Evolutionary conservation across 2,329 filamentous ascomycete genomes (phyloP), one percentile per base, ranked within the genome.

Genomic region (Mycosphaerelloides madeirae): DNA sequence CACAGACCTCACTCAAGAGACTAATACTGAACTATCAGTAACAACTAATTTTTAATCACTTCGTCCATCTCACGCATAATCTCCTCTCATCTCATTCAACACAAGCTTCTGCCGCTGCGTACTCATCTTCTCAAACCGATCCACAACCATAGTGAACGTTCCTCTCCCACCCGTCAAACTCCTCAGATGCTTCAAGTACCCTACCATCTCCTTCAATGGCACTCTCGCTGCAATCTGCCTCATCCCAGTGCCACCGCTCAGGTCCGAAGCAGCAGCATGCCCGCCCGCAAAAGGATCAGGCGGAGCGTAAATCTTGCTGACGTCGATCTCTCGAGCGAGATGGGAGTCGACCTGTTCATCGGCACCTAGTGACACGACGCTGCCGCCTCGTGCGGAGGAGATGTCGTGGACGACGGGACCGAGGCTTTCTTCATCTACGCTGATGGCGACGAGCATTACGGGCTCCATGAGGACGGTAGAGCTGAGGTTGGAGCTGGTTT

Each of bases 161-260:
- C 83, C 84, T 43, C 93, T 76, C 0, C 93, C 93, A 2, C 84
- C 86, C 3, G 91, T 98, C 71, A 95, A 77, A 67, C 87, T 90
- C 41, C 93, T 76, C 52, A 98, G 68, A 62, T 94, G 87, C 64
- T 88, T 87, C 56, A 97, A 74, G 66, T 97, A 98, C 32, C 91
- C 87, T 29, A 97, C 83, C 87, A 97, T 96, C 68, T 97, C 91
- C 68, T 93, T 94, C 58, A 97, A 74, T 25, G 93, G 93, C 20
- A 97, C 91, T 58, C 86, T 81, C 16, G 90, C 93, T 9, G 84
- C 82, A 55, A 98, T 87, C 46, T 80, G 78, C 25, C 59, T 54
- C 40, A 48, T 49, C 8, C 48, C 55, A 9, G 37, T 41, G 14
- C 40, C 48, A 13, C 40, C 41, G 19, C 50, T 58, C 8, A 49